phyloP scores from a whole-genome alignment of 768 basidiomycete genomes.

The Serendipita sp. region DNA sequence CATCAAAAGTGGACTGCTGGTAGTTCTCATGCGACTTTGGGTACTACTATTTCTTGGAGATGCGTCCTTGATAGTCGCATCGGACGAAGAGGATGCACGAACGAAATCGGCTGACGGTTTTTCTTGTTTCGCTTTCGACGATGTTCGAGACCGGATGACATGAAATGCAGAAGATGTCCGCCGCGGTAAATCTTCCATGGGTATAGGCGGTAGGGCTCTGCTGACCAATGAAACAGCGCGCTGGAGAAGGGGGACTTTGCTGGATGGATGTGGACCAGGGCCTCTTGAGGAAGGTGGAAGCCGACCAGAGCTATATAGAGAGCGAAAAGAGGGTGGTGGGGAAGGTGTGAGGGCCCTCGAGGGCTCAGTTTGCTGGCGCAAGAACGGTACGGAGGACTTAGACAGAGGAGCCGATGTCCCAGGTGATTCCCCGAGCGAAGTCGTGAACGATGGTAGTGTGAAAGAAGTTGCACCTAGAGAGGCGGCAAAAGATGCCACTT shows the following conservation, averaged over 20 bases:
- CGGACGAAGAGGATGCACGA: background rate
- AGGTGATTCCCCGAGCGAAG: background rate
- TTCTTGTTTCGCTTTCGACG: background rate
- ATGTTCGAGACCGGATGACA: constrained; percentile 1
- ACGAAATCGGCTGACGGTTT: background rate
- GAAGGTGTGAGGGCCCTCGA: background rate
- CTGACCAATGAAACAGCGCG: background rate
- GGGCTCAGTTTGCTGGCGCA: background rate
- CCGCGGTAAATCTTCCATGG: background rate
- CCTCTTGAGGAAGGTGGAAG: background rate
- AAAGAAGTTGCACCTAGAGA: background rate
- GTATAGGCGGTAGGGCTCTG: background rate
- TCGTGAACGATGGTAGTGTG: background rate
- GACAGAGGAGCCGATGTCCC: background rate
- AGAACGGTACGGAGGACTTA: background rate
- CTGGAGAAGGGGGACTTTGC: background rate
- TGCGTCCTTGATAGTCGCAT: background rate
- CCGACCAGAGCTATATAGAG: background rate
- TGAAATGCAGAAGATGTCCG: constrained; percentile 1
- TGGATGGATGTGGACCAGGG: background rate
- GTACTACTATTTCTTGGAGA: background rate
- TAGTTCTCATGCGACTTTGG: background rate
- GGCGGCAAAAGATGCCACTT: background rate
- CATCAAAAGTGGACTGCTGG: background rate
- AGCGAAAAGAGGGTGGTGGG: background rate